Evolutionary conservation across 2,329 filamentous ascomycete genomes (phyloP), one percentile per base, ranked within the genome.

Genomic region (Rhynchosporium secalis): DNA sequence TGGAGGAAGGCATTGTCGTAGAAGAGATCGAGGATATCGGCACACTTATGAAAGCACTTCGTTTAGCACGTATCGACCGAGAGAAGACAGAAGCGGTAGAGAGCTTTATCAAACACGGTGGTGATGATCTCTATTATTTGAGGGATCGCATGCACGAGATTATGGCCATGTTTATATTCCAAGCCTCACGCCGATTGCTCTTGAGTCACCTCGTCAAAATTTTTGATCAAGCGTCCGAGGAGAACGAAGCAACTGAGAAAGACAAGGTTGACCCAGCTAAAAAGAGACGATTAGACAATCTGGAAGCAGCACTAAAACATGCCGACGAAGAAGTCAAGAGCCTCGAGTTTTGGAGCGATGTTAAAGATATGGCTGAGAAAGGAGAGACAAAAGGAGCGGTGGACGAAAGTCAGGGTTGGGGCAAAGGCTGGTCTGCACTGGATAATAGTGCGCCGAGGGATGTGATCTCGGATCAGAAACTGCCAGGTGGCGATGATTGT

Each of bases 281-380:
- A 33, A 67, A 69, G 47, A 72, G 74, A 60, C 81, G 85, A 60
- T 85, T 86, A 57, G 80, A 87, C 49, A 87, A 91, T 67, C 81
- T 98, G n/a, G 81, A 86, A 40, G 86, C 83, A 31, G 91, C 93
- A 1, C 81, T 92, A 12, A 81, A 87, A 65, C 88, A 90, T 54
- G 92, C 91, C 1, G 89, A 94, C 66, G 86, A 88, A 69, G 90
- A 96, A 72, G 88, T 96, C 56, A 87, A 87, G 62, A 87, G 83
- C 63, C 79, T 96, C 6, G 91, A 96, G 56, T 96, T 92, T 73
- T 96, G 94, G 88, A 93, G 89, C 72, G 91, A 96, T 72, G 85
- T 91, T 66, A 90, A 87, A 74, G 83, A 83, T 15, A 86, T 92
- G 77, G 83, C 87, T 0, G 79, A 76, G 66, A 72, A 75, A 38